Percentiles rank a stretch among this genome's conserved stretches.
Evolutionary conservation across 495 filamentous ascomycete species (phyloP).

Genomic region (Penicilliopsis zonata): DNA sequence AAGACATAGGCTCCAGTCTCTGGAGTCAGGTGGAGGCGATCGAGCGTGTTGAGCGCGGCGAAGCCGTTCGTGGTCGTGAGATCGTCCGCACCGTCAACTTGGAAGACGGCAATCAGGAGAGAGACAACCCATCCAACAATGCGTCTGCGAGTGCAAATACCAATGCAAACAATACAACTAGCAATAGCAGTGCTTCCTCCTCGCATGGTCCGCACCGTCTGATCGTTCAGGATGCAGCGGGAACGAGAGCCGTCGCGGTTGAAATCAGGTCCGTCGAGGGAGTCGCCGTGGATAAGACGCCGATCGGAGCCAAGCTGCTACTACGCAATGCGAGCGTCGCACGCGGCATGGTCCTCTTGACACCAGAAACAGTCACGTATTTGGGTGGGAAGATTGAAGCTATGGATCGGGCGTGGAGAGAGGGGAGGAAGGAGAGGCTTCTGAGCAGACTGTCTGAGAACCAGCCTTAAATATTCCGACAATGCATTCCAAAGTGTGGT

Average conservation of each 20-base stretch:
- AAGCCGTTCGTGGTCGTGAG: constrained; percentile 69
- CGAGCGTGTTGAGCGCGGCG: constrained; percentile 72
- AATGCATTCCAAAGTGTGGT: no score
- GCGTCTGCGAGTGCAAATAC: constrained; percentile 4
- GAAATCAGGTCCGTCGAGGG: constrained; percentile 58
- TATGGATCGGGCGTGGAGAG: constrained; percentile 66
- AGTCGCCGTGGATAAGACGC: constrained; percentile 49
- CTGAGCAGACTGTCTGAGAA: constrained; percentile 40
- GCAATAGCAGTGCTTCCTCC: constrained; percentile 13
- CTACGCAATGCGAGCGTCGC: constrained; percentile 55
- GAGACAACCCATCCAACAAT: constrained; percentile 5
- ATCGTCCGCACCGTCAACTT: constrained; percentile 59
- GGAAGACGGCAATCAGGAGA: constrained; percentile 29
- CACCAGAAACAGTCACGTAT: constrained; percentile 47
- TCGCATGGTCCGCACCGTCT: constrained; percentile 60
- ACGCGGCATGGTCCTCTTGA: constrained; percentile 65
- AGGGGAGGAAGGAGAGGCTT: constrained; percentile 57
- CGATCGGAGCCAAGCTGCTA: constrained; percentile 73
- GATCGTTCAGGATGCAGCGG: constrained; percentile 68
- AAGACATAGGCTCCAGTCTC: constrained; percentile 63
- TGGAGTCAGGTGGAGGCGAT: constrained; percentile 82
- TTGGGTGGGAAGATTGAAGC: constrained; percentile 81
- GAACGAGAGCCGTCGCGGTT: constrained; percentile 55
- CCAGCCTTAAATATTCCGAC: no score
- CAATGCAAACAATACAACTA: constrained; percentile 1